phyloP scores from a whole-genome alignment of 805 yeast species.

The Barnettozyma wickerhamii region DNA sequence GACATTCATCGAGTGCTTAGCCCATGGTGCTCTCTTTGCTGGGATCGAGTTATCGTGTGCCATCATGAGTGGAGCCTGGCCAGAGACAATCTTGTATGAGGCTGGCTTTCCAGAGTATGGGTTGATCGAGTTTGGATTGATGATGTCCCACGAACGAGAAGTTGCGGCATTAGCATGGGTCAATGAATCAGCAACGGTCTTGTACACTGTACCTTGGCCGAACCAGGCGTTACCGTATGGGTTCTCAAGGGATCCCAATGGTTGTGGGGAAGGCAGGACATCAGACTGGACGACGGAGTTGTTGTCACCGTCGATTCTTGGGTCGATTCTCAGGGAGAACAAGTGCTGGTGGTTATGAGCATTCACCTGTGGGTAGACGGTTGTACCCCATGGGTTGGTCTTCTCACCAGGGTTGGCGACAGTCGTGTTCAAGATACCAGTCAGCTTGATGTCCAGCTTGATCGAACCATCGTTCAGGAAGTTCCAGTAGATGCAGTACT shows the following conservation, averaged over 20 bases:
- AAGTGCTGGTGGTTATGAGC: constrained; percentile 88
- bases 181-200: constrained; percentile 62
- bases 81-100: constrained; percentile 71
- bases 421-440: constrained; percentile 79
- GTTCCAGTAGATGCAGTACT: constrained; percentile 79
- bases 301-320: constrained; percentile 76
- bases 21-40: constrained; percentile 81
- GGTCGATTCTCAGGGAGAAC: constrained; percentile 73
- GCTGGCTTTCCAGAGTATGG: constrained; percentile 72
- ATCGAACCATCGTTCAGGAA: constrained; percentile 83
- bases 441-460: constrained; percentile 71
- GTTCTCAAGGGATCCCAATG: constrained; percentile 64
- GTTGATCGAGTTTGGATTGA: constrained; percentile 65
- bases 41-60: constrained; percentile 74
- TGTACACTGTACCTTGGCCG: constrained; percentile 60
- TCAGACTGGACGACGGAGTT: constrained; percentile 70
- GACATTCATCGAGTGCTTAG: constrained; percentile 60
- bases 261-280: constrained; percentile 53
- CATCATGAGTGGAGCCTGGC: constrained; percentile 67
- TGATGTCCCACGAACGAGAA: constrained; percentile 72
- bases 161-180: constrained; percentile 58
- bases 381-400: constrained; percentile 74
- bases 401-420: constrained; percentile 60
- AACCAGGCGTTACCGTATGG: constrained; percentile 76
- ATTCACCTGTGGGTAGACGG: constrained; percentile 73